Evolutionary conservation across 495 filamentous ascomycete genomes (phyloP).

Genomic region (Halenospora varia): DNA sequence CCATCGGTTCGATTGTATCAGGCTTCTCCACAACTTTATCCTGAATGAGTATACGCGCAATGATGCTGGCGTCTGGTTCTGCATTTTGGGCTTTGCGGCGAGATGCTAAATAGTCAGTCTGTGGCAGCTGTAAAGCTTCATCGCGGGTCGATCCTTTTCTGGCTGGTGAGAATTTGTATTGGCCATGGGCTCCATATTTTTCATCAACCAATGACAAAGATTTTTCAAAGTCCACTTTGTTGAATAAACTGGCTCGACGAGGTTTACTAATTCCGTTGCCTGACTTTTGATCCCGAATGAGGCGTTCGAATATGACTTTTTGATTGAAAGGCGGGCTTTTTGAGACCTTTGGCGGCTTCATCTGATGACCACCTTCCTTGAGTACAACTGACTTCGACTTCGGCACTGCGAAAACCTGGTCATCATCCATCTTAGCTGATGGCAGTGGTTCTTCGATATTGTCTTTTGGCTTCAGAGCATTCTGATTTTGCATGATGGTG

Average conservation of each 20-base stretch:
- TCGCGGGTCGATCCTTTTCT: slow-evolving; percentile 17
- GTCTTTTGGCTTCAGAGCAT: neutral
- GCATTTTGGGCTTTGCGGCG: slow-evolving; percentile 25
- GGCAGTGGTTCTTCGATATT: too few species aligned
- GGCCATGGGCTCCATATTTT: slow-evolving; percentile 48
- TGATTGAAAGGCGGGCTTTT: slow-evolving; percentile 38
- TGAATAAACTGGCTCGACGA: slow-evolving; percentile 36
- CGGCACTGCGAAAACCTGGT: neutral
- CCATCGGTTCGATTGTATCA: slow-evolving; percentile 13
- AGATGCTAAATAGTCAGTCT: slow-evolving; percentile 35
- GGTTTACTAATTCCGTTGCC: neutral
- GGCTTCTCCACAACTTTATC: neutral
- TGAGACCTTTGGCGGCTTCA: neutral
- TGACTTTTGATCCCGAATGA: slow-evolving; percentile 18
- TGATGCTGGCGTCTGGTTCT: neutral
- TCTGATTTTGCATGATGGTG: neutral
- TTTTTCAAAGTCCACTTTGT: slow-evolving; percentile 45
- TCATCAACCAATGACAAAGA: slow-evolving; percentile 41
- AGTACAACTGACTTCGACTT: neutral
- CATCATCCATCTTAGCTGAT: neutral
- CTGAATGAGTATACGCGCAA: slow-evolving; percentile 4
- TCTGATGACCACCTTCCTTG: neutral
- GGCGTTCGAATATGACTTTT: slow-evolving; percentile 47
- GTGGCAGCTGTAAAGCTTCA: slow-evolving; percentile 28
- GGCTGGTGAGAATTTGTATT: slow-evolving; percentile 36